Conservation (phyloP, 441 rosid genomes). For the Bocquillonia castaneifolia region DNA sequence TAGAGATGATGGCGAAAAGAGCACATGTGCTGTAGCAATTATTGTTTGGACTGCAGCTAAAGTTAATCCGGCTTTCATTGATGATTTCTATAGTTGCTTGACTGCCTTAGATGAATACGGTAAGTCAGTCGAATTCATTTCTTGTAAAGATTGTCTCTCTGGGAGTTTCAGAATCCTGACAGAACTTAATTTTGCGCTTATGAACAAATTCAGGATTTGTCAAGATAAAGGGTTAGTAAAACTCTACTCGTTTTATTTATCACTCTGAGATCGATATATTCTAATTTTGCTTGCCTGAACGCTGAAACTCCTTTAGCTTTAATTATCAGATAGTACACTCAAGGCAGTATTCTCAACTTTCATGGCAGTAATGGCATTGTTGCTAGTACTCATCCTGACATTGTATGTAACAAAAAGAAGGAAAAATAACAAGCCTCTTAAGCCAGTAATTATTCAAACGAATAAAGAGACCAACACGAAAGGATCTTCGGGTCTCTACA, state of each 20-base stretch:
- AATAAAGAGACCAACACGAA: slow-evolving; percentile 29
- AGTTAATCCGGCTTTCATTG: slow-evolving; percentile 19
- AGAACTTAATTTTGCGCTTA: slow-evolving; percentile 11
- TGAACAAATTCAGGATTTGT: slow-evolving; percentile 42
- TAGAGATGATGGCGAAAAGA: slow-evolving; percentile 17
- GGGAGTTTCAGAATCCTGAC: slow-evolving; percentile 8
- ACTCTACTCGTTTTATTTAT: not conserved
- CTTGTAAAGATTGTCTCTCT: not conserved
- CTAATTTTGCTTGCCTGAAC: not conserved
- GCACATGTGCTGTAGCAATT: slow-evolving; percentile 34
- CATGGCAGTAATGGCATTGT: slow-evolving; percentile 23
- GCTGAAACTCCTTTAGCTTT: slow-evolving; percentile 14
- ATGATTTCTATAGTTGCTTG: slow-evolving; percentile 45
- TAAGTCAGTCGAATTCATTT: slow-evolving; percentile 18
- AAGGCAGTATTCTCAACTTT: slow-evolving; percentile 28
- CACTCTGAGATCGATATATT: not conserved
- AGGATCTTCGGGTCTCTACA: slow-evolving; percentile 49
- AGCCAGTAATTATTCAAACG: not conserved
- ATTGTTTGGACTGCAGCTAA: slow-evolving; percentile 39
- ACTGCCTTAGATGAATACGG: slow-evolving; percentile 35
- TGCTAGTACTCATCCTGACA: slow-evolving; percentile 32
- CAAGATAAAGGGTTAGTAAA: slow-evolving; percentile 44
- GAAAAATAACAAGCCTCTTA: slow-evolving; percentile 16
- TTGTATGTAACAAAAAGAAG: slow-evolving; percentile 29
- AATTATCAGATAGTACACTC: slow-evolving; percentile 29